Percentiles rank a stretch among this genome's conserved stretches.
Conservation (phyloP, 805 yeast species). For the Yarrowia hollandica region DNA sequence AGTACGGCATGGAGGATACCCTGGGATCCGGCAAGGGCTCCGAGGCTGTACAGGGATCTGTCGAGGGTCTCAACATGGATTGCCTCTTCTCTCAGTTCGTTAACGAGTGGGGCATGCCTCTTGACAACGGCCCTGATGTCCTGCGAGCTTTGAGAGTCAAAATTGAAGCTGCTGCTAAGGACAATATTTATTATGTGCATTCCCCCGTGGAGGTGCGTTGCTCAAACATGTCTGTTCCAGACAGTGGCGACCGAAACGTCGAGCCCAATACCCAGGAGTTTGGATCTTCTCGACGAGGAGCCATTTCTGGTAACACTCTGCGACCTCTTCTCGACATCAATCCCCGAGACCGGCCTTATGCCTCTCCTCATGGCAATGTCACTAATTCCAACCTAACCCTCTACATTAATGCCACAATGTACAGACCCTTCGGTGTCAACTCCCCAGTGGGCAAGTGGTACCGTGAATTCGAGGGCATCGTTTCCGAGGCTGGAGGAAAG, state of each 20-base stretch:
- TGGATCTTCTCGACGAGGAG: constrained; percentile 50
- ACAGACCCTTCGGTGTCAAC: constrained; percentile 82
- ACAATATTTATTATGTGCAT: constrained; percentile 76
- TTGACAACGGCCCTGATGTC: constrained; percentile 72
- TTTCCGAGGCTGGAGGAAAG: constrained; percentile 79
- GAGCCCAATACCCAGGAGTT: constrained; percentile 24
- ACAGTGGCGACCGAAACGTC: constrained; percentile 27
- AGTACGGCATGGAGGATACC: constrained; percentile 75
- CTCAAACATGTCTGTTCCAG: constrained; percentile 62
- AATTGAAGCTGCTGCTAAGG: constrained; percentile 62
- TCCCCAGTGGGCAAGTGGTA: constrained; percentile 78
- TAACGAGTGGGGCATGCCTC: constrained; percentile 96
- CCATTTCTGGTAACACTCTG: constrained; percentile 78
- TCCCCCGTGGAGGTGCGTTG: constrained; percentile 95
- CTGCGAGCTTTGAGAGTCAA: constrained; percentile 48
- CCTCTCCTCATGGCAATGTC: constrained; percentile 47
- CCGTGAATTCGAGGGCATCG: constrained; percentile 72
- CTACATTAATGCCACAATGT: constrained; percentile 91
- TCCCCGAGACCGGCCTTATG: constrained; percentile 57
- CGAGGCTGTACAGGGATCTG: constrained; percentile 73
- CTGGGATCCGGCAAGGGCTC: constrained; percentile 53
- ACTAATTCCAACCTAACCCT: constrained; percentile 78
- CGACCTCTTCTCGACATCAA: constrained; percentile 83
- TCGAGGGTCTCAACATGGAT: constrained; percentile 91
- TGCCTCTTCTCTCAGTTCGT: constrained; percentile 92